phyloP scores from a whole-genome alignment of 768 basidiomycete genomes.

The Trametes cubensis region DNA sequence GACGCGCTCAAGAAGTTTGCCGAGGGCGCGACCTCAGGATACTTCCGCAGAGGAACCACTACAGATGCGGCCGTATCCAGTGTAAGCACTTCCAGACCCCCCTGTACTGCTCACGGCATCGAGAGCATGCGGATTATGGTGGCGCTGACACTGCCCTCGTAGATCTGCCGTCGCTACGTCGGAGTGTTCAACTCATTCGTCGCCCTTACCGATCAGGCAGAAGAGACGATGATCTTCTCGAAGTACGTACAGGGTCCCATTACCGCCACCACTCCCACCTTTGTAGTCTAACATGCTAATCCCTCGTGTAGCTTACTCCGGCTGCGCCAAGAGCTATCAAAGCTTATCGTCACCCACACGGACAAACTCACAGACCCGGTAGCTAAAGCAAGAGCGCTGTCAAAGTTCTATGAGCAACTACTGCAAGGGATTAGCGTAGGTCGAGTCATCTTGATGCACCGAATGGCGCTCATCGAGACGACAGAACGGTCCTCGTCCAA shows the following conservation, averaged over 20 bases:
- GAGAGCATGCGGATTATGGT: conserved; percentile 23
- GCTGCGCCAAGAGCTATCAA: conserved; percentile 81
- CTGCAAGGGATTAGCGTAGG: conserved; percentile 78
- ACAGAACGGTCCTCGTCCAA: conserved; percentile 68
- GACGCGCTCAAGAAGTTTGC: conserved; percentile 83
- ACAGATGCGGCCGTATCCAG: conserved; percentile 67
- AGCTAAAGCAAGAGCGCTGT: conserved; percentile 67
- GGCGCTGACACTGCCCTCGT: neutral
- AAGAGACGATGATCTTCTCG: conserved; percentile 96
- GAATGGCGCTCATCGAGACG: neutral
- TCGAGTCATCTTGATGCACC: conserved; percentile 16
- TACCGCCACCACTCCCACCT: neutral
- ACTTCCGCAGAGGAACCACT: conserved; percentile 61
- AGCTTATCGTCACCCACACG: conserved; percentile 74
- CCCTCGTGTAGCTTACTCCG: conserved; percentile 64
- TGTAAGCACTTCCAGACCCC: conserved; percentile 14
- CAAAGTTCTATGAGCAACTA: conserved; percentile 73
- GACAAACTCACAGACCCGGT: conserved; percentile 62
- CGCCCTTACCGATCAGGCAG: conserved; percentile 76
- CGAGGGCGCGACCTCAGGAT: conserved; percentile 65
- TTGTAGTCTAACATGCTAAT: neutral
- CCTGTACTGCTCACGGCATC: too few species aligned
- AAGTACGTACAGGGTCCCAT: conserved; percentile 58
- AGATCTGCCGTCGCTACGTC: conserved; percentile 80
- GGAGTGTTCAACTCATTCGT: conserved; percentile 83